Percentiles rank a stretch among this genome's conserved stretches.
These are phyloP conservation scores for Dujonia santamariae DNA, from an alignment of 1,139 yeast genomes.

Conservation along the genomic window DNA sequence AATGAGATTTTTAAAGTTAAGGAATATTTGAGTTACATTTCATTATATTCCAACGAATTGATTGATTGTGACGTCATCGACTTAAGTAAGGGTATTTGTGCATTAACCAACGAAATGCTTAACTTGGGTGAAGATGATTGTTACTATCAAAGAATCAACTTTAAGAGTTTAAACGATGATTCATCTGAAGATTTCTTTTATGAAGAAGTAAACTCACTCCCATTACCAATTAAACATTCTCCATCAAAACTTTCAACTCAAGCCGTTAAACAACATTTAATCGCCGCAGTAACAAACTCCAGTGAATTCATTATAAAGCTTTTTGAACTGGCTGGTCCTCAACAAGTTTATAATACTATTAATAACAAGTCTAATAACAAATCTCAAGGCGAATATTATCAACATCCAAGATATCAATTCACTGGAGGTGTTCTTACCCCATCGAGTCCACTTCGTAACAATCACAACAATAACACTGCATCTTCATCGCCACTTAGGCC, in stretches of 20 bases:
- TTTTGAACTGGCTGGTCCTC: constrained; percentile 37
- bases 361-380: constrained; percentile 4
- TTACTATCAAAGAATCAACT: constrained; percentile 21
- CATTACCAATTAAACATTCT: constrained; percentile 4
- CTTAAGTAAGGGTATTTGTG: constrained; percentile 32
- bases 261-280: constrained; percentile 28
- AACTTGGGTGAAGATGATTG: constrained; percentile 18
- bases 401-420: constrained; percentile 4
- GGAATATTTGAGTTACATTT: constrained; percentile 34
- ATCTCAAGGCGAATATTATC: not conserved
- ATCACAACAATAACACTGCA: no score
- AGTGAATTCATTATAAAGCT: constrained; percentile 32
- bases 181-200: constrained; percentile 8
- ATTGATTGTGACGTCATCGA: constrained; percentile 32
- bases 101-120: constrained; percentile 35
- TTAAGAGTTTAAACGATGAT: constrained; percentile 6
- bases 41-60: constrained; percentile 36
- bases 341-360: constrained; percentile 15
- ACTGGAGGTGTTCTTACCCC: constrained; percentile 4
- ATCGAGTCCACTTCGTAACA: constrained; percentile 4
- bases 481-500: constrained; percentile 2
- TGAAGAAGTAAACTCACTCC: not conserved
- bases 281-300: constrained; percentile 29
- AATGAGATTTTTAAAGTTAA: constrained; percentile 37
- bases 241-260: constrained; percentile 16